Evolutionary conservation across 495 filamentous ascomycete genomes (phyloP).

Genomic region (Friedmanniomyces endolithicus): DNA sequence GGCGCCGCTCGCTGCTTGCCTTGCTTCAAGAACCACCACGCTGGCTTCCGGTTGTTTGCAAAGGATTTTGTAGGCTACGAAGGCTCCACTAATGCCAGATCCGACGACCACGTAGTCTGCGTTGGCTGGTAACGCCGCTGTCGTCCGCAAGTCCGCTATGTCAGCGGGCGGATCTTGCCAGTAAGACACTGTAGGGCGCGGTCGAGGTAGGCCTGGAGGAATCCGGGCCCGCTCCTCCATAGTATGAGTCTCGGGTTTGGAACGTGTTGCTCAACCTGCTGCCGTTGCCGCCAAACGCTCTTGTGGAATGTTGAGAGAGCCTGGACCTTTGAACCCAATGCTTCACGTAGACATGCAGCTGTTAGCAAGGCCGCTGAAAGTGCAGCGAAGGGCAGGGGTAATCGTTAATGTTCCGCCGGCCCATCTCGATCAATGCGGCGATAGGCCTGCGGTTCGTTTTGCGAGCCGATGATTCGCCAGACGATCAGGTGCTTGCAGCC

Average conservation of each 20-base stretch:
- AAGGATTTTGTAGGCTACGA: conserved; percentile 47
- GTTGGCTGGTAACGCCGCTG: conserved; percentile 33
- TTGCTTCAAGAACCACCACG: conserved; percentile 48
- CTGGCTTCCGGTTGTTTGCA: conserved; percentile 13
- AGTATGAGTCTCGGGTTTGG: background rate
- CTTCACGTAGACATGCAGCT: too few relatives aligned
- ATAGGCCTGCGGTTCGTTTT: background rate
- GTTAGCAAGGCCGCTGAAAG: too few relatives aligned
- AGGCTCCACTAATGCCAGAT: conserved; percentile 56
- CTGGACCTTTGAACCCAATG: too few relatives aligned
- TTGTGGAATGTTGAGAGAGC: background rate
- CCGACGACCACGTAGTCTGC: conserved; percentile 54
- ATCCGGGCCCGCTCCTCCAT: conserved; percentile 16
- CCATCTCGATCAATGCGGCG: too few relatives aligned
- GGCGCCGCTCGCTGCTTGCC: conserved; percentile 44
- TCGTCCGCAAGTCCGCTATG: conserved; percentile 43
- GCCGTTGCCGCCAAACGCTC: background rate
- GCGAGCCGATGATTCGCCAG: background rate
- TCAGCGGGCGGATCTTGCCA: conserved; percentile 55
- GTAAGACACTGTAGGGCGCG: conserved; percentile 52
- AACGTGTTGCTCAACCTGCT: background rate
- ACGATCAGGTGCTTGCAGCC: background rate
- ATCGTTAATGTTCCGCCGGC: too few relatives aligned
- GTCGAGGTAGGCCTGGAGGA: conserved; percentile 17
- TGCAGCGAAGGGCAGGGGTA: too few relatives aligned